A percentile compares a stretch with the other conserved stretches of the same genome.
These are phyloP conservation scores for Hamigera avellanea DNA, from an alignment of 495 filamentous ascomycete genomes.

Conservation along the genomic window DNA sequence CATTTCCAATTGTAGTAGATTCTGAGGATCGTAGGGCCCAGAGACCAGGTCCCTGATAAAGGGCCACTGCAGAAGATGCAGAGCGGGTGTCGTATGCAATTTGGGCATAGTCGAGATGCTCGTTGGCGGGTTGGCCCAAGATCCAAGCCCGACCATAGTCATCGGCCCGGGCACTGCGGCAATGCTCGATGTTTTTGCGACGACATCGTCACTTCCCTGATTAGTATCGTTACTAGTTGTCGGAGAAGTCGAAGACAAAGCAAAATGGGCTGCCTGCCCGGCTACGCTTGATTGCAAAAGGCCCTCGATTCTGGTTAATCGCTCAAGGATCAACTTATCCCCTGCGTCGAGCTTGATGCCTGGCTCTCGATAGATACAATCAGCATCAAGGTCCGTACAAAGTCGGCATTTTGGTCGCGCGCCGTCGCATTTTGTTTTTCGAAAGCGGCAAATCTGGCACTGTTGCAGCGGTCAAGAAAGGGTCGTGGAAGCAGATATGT, in stretches of 20 bases:
- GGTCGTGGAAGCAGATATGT: slow-evolving; percentile 1
- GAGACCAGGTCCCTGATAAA: slow-evolving; percentile 66
- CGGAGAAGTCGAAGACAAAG: slow-evolving; percentile 46
- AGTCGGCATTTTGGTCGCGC: slow-evolving; percentile 72
- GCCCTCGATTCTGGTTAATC: slow-evolving; percentile 62
- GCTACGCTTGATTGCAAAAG: slow-evolving; percentile 56
- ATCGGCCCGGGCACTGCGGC: slow-evolving; percentile 40
- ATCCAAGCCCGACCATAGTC: slow-evolving; percentile 55
- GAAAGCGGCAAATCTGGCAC: slow-evolving; percentile 77
- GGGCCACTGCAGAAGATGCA: slow-evolving; percentile 72
- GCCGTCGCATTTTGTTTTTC: slow-evolving; percentile 79
- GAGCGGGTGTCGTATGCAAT: slow-evolving; percentile 64
- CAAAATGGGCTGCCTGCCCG: slow-evolving; percentile 35
- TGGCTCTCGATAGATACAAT: slow-evolving; percentile 75
- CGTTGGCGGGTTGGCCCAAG: slow-evolving; percentile 53
- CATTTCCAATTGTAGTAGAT: slow-evolving; percentile 73
- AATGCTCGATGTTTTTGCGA: slow-evolving; percentile 26
- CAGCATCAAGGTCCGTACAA: slow-evolving; percentile 69
- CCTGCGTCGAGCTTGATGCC: slow-evolving; percentile 81
- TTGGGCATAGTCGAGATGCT: slow-evolving; percentile 82
- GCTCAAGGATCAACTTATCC: slow-evolving; percentile 74
- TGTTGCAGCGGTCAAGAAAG: slow-evolving; percentile 15
- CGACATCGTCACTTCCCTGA: slow-evolving; percentile 51
- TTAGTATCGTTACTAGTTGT: slow-evolving; percentile 60
- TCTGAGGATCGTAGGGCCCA: slow-evolving; percentile 64